Evolutionary conservation across 345 rosid species (phyloP).

Genomic region (Dipteronia dyeriana): DNA sequence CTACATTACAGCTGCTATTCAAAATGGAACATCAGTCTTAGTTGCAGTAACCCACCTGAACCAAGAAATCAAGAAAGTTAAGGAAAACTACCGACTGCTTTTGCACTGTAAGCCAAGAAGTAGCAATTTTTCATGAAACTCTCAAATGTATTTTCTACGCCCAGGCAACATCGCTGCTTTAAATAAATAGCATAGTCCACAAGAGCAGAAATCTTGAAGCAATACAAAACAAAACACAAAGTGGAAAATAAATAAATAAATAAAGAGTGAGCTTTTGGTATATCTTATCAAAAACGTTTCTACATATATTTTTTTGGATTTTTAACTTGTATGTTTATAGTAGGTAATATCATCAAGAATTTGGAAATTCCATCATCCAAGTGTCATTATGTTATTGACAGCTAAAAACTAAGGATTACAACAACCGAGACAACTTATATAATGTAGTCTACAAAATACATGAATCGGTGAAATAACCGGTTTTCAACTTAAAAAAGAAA

Average conservation of each 20-base stretch:
- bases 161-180: constrained; percentile 13
- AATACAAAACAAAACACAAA: not conserved
- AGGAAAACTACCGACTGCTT: not conserved
- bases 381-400: too few species aligned
- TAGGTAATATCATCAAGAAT: too few species aligned
- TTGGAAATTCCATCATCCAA: too few species aligned
- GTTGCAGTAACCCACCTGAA: too few species aligned
- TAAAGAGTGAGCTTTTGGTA: constrained; percentile 16
- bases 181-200: constrained; percentile 26
- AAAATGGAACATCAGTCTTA: not conserved
- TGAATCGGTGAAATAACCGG: too few species aligned
- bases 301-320: too few species aligned
- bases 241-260: not conserved
- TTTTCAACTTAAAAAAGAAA: too few species aligned
- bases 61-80: not conserved
- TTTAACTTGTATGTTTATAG: too few species aligned
- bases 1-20: not conserved
- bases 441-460: too few species aligned
- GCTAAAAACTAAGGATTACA: too few species aligned
- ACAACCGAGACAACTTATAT: too few species aligned
- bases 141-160: not conserved
- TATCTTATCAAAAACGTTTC: too few species aligned
- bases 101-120: not conserved
- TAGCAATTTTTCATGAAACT: not conserved
- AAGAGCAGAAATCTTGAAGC: constrained; percentile 27